phyloP scores from a whole-genome alignment of 495 filamentous ascomycete species.

The Penicillium bovifimosum region DNA sequence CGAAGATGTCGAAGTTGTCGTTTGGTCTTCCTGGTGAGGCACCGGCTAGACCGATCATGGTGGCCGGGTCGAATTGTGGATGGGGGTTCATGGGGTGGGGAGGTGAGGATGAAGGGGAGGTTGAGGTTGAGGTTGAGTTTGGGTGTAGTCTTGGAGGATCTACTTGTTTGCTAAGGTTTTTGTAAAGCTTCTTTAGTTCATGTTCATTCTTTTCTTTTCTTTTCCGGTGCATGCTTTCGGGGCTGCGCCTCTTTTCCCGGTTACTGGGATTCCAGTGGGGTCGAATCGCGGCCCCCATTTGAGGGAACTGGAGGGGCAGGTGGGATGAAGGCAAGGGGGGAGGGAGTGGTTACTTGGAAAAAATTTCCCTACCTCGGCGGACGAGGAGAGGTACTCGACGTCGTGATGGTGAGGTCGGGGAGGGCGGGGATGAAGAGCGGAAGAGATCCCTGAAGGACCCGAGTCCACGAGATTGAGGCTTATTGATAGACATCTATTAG shows the following conservation, averaged over 20 bases:
- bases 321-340: constrained; percentile 8
- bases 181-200: not conserved
- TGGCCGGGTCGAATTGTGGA: constrained; percentile 36
- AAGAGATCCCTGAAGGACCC: constrained; percentile 35
- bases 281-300: constrained; percentile 1
- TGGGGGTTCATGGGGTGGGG: constrained; percentile 28
- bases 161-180: constrained; percentile 5
- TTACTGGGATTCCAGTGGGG: constrained; percentile 4
- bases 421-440: constrained; percentile 29
- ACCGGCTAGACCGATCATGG: constrained; percentile 36
- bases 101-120: constrained; percentile 11
- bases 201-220: not conserved
- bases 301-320: not conserved
- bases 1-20: constrained; percentile 68
- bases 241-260: constrained; percentile 2
- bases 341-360: constrained; percentile 36
- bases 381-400: constrained; percentile 32
- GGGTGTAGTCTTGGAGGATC: not conserved
- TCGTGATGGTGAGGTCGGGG: constrained; percentile 27
- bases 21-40: constrained; percentile 32
- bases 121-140: constrained; percentile 2
- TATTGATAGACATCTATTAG: constrained; percentile 40
- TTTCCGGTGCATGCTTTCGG: not conserved
- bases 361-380: constrained; percentile 38
- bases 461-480: constrained; percentile 35